Evolutionary conservation across 2,329 filamentous ascomycete species (phyloP).

Genomic region (Fusarium siculi): DNA sequence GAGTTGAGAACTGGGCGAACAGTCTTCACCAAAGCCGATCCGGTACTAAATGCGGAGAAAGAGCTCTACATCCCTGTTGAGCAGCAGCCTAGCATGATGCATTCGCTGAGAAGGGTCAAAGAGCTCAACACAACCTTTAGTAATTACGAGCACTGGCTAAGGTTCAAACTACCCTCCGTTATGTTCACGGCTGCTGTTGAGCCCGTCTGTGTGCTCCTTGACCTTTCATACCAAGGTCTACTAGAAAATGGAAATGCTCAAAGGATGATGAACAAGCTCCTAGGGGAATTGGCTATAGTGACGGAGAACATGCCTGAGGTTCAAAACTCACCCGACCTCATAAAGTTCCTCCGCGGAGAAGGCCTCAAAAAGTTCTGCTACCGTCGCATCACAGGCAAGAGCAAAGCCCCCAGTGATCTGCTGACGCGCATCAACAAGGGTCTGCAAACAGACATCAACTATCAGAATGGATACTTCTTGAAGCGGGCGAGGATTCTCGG

Average conservation of each 20-base stretch:
- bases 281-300: constrained; percentile 79
- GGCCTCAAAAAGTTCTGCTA: constrained; percentile 70
- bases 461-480: constrained; percentile 89
- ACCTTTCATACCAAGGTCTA: constrained; percentile 78
- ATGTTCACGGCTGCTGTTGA: constrained; percentile 82
- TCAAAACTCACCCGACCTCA: constrained; percentile 67
- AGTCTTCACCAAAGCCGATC: constrained; percentile 44
- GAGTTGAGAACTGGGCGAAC: constrained; percentile 50
- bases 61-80: constrained; percentile 29
- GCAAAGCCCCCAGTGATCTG: constrained; percentile 70
- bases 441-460: constrained; percentile 79
- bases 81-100: constrained; percentile 38
- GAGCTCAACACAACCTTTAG: constrained; percentile 39
- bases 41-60: constrained; percentile 23
- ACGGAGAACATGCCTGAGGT: constrained; percentile 80
- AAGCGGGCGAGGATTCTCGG: constrained; percentile 76
- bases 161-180: constrained; percentile 81
- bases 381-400: constrained; percentile 52
- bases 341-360: constrained; percentile 65
- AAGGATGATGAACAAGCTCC: constrained; percentile 74
- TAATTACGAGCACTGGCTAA: constrained; percentile 63
- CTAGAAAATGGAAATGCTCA: constrained; percentile 73
- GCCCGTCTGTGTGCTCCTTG: constrained; percentile 81
- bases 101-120: constrained; percentile 29
- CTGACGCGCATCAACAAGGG: constrained; percentile 71